Evolutionary conservation across 495 filamentous ascomycete species (phyloP).

Genomic region (Talaromyces adpressus): DNA sequence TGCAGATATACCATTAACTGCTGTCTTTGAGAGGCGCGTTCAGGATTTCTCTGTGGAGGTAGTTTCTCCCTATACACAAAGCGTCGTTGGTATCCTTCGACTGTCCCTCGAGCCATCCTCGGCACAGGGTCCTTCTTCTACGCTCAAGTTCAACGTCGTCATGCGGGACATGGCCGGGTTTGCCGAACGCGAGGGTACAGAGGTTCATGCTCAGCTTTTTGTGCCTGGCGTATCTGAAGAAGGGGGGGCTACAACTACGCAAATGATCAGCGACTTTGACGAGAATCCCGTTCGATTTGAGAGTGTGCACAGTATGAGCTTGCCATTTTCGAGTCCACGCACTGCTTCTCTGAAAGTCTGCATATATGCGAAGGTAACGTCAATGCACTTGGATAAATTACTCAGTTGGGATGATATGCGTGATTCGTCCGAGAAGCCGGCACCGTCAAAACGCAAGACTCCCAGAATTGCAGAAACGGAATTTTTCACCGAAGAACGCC

Average conservation of each 20-base stretch:
- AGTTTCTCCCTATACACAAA: slow-evolving; percentile 83
- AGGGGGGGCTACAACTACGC: slow-evolving; percentile 85
- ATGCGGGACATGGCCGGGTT: slow-evolving; percentile 98
- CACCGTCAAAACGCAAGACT: slow-evolving; percentile 53
- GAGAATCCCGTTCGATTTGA: slow-evolving; percentile 93
- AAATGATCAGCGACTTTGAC: slow-evolving; percentile 91
- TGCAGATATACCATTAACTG: slow-evolving; percentile 84
- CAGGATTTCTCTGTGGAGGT: slow-evolving; percentile 92
- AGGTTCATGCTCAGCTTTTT: slow-evolving; percentile 94
- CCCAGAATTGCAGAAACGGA: slow-evolving; percentile 83
- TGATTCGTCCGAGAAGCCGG: slow-evolving; percentile 43
- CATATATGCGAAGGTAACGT: slow-evolving; percentile 83
- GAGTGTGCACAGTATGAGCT: slow-evolving; percentile 96
- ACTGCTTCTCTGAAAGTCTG: slow-evolving; percentile 77
- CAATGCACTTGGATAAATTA: slow-evolving; percentile 94
- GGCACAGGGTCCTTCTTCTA: slow-evolving; percentile 85
- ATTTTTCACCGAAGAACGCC: slow-evolving; percentile 85
- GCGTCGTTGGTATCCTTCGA: slow-evolving; percentile 81
- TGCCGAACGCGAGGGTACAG: slow-evolving; percentile 89
- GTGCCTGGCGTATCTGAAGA: slow-evolving; percentile 89
- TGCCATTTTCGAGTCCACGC: slow-evolving; percentile 76
- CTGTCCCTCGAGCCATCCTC: slow-evolving; percentile 90
- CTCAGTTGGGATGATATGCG: slow-evolving; percentile 99
- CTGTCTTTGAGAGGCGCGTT: slow-evolving; percentile 90
- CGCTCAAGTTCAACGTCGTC: slow-evolving; percentile 95